phyloP scores from a whole-genome alignment of 2,329 filamentous ascomycete species.

The Calonectria pseudoturangicola region DNA sequence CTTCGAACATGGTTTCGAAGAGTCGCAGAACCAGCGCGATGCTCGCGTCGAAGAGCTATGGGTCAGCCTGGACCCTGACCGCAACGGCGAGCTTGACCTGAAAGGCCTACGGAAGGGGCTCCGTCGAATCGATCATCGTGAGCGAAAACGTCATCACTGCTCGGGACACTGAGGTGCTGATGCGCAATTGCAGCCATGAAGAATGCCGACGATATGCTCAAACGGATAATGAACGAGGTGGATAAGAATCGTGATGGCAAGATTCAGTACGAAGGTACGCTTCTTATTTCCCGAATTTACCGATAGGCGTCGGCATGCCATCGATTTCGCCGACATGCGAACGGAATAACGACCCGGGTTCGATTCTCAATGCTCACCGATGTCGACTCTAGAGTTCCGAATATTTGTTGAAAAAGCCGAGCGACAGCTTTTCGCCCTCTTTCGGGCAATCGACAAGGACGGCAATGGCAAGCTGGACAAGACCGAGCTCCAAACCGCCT shows the following conservation, averaged over 20 bases:
- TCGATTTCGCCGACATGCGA: constrained; percentile 41
- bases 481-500: constrained; percentile 86
- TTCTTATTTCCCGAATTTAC: constrained; percentile 40
- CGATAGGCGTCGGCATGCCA: constrained; percentile 37
- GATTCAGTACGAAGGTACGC: constrained; percentile 91
- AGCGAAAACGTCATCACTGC: constrained; percentile 53
- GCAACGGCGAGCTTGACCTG: constrained; percentile 87
- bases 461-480: constrained; percentile 91
- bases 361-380: constrained; percentile 48
- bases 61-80: constrained; percentile 85
- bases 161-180: constrained; percentile 49
- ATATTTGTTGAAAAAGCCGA: constrained; percentile 92
- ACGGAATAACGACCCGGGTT: constrained; percentile 32
- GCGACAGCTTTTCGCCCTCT: constrained; percentile 86
- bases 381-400: constrained; percentile 82
- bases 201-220: constrained; percentile 91
- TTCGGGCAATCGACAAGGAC: constrained; percentile 90
- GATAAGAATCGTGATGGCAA: constrained; percentile 91
- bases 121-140: constrained; percentile 93
- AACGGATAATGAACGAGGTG: constrained; percentile 86
- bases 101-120: constrained; percentile 90
- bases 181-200: constrained; percentile 76
- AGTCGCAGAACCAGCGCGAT: constrained; percentile 87
- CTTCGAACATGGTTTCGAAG: constrained; percentile 79
- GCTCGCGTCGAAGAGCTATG: constrained; percentile 89